phyloP scores from a whole-genome alignment of 2,329 filamentous ascomycete genomes.

The Ophiocordyceps sinensis region DNA sequence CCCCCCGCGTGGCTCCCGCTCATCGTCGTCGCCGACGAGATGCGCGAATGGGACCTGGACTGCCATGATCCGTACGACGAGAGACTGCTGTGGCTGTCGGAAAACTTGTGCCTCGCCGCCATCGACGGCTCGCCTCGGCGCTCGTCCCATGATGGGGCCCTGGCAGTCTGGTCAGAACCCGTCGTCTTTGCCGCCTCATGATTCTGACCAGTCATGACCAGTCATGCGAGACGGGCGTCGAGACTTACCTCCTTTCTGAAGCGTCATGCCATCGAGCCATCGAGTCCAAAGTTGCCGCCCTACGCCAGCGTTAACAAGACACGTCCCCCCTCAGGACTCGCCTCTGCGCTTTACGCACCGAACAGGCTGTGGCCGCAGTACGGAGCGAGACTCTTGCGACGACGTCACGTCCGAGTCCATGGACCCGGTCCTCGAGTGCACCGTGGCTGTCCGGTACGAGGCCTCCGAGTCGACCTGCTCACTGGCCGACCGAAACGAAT shows the following conservation, averaged over 20 bases:
- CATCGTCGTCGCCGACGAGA: conserved; percentile 38
- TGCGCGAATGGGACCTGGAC: conserved; percentile 33
- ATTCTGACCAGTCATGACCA: too few species aligned
- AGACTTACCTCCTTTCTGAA: conserved; percentile 1
- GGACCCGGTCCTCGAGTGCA: conserved; percentile 17
- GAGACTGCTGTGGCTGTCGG: conserved; percentile 37
- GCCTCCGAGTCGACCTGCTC: conserved; percentile 9
- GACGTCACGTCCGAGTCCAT: conserved; percentile 11
- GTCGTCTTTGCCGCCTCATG: neutral
- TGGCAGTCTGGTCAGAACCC: neutral
- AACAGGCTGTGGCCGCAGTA: neutral
- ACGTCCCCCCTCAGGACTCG: neutral
- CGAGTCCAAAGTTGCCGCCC: neutral
- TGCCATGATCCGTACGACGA: conserved; percentile 34
- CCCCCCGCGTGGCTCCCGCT: conserved; percentile 23
- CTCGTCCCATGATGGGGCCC: conserved; percentile 3
- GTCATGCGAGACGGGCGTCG: neutral
- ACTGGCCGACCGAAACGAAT: conserved; percentile 9
- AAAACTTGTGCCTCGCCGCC: conserved; percentile 16
- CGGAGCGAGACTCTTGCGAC: neutral
- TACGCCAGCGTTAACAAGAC: neutral
- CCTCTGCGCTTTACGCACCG: neutral
- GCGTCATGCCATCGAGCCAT: neutral
- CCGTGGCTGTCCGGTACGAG: conserved; percentile 6
- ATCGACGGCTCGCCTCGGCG: neutral